A percentile compares a stretch with the other conserved stretches of the same genome.
Conservation (phyloP, 2,329 filamentous ascomycete genomes). For the Trichoderma hamatum region DNA sequence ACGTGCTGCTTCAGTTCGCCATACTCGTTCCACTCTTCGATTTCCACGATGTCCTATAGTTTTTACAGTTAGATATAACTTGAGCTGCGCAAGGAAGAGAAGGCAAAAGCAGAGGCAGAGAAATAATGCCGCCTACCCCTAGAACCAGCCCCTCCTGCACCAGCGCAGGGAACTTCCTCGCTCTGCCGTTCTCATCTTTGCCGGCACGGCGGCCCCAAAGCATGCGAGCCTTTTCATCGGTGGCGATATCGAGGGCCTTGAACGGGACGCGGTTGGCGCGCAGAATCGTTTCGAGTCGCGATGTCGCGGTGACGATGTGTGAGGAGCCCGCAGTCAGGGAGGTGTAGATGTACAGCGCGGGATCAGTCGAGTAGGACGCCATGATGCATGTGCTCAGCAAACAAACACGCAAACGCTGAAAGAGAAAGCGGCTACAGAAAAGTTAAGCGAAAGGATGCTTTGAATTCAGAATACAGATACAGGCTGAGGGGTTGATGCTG, state of each 20-base stretch:
- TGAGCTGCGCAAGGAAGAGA: background rate
- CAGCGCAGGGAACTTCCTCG: conserved; percentile 81
- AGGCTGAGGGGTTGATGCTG: background rate
- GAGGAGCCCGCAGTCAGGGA: conserved; percentile 94
- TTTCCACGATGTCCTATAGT: conserved; percentile 82
- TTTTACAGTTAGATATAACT: background rate
- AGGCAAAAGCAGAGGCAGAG: background rate
- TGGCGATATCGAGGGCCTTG: conserved; percentile 87
- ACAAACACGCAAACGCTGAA: background rate
- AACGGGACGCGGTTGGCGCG: conserved; percentile 94
- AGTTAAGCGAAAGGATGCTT: conserved; percentile 4
- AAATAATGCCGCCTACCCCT: conserved; percentile 60
- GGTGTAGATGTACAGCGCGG: conserved; percentile 89
- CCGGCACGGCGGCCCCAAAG: conserved; percentile 84
- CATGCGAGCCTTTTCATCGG: conserved; percentile 83
- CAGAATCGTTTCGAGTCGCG: conserved; percentile 92
- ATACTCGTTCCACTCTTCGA: conserved; percentile 99
- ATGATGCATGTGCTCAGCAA: conserved; percentile 33
- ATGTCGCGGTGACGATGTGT: conserved; percentile 94
- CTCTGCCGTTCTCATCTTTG: conserved; percentile 64
- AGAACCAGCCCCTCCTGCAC: conserved; percentile 86
- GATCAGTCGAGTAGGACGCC: conserved; percentile 60
- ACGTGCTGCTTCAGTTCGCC: conserved; percentile 90
- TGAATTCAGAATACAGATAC: background rate
- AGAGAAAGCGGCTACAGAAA: conserved; percentile 6